Base-by-base conservation (phyloP, 2,329 filamentous ascomycete species). In the Xylogone sp. region DNA sequence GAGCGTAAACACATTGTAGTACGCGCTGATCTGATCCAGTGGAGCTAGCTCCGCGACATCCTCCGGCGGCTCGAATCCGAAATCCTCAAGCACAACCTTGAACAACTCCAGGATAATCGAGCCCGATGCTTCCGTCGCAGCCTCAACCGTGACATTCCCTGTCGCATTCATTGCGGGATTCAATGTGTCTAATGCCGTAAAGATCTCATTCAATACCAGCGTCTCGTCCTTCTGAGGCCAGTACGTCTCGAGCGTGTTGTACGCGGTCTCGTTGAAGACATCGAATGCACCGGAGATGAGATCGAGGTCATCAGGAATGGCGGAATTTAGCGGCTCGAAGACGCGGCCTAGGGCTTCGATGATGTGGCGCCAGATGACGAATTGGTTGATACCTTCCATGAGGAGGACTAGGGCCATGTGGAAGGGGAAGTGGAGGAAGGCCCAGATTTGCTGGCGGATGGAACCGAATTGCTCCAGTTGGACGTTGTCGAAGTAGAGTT, bases 351-450 rank as follows among this genome's bases (percentile, higher is more conserved):
- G 13, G n/a, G 34, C 34, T 16, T 39, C 43, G 43, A 45, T 22
- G 43, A 45, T 27, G 43, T 45, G 43, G 3, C 48, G 58, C 59
- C 57, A 60, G n/a, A 57, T 43, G 24, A 61, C 53, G 24, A 61
- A 60, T 39, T 61, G 56, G 2, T 58, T 49, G 2, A 34, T 49
- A 16, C 78, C 79, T 62, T 83, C 79, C 2, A 80, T 73, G 4
- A 79, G 68, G n/a, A 82, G 73, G 19, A 83, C 75, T 19, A 83
- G 72, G 16, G 72, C 68, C 2, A 81, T 71, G 56, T 83, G 79
- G 53, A 82, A 76, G 0, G 78, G 78, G 56, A 82, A 82, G 62
- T 82, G 79, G 2, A 76, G 61, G 5, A 73, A 62, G 1, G 73
- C 71, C 74, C 73, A 77, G 31, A 63, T 45, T 43, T 57, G 56